phyloP scores from a whole-genome alignment of 805 yeast species.

The Kodamaea leandrae region DNA sequence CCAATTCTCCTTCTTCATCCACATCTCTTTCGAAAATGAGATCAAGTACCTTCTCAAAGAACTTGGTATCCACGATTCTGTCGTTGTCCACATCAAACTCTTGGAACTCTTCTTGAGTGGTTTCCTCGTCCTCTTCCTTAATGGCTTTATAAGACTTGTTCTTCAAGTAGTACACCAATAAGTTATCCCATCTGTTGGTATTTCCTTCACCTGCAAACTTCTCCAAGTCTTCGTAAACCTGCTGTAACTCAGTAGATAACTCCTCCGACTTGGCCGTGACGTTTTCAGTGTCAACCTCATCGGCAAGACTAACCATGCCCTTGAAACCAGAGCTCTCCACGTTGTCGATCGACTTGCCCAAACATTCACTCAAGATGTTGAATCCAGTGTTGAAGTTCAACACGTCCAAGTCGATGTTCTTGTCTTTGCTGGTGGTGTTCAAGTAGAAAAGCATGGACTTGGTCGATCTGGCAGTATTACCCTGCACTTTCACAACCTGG shows the following conservation, averaged over 20 bases:
- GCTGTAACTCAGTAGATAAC: conserved; percentile 18
- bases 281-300: conserved; percentile 12
- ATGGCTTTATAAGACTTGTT: neutral
- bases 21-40: conserved; percentile 35
- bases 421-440: conserved; percentile 41
- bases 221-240: conserved; percentile 25
- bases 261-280: conserved; percentile 6
- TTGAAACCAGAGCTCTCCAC: conserved; percentile 17
- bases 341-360: conserved; percentile 56
- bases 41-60: conserved; percentile 46
- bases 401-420: conserved; percentile 42
- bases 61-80: conserved; percentile 57
- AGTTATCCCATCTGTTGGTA: conserved; percentile 26
- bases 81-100: conserved; percentile 66
- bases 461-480: conserved; percentile 40
- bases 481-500: conserved; percentile 37
- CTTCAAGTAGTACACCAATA: conserved; percentile 31
- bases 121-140: conserved; percentile 20
- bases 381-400: conserved; percentile 59
- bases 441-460: conserved; percentile 43
- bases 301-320: conserved; percentile 26
- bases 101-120: conserved; percentile 22
- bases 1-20: conserved; percentile 7
- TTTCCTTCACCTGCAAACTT: conserved; percentile 17
- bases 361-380: conserved; percentile 64